A percentile compares a stretch with the other conserved stretches of the same genome.
Evolutionary conservation across 148 eudicot genomes (phyloP).

Genomic region (Rheum nobile): DNA sequence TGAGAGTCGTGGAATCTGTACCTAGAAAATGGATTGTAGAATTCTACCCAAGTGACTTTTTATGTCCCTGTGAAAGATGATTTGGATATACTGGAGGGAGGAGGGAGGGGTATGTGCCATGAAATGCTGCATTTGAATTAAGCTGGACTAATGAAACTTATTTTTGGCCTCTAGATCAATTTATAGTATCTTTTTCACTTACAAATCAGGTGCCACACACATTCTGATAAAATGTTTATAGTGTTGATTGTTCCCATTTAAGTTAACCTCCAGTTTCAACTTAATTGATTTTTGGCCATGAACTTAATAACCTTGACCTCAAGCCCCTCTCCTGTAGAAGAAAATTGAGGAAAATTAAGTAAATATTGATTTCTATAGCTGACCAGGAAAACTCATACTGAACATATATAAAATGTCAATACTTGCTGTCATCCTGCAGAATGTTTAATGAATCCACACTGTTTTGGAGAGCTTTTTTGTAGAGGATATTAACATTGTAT

Average conservation of each 20-base stretch:
- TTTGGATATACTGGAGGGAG: background rate
- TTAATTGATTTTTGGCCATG: background rate
- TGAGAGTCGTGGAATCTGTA: background rate
- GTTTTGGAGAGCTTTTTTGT: background rate
- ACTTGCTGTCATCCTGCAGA: background rate
- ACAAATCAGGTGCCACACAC: background rate
- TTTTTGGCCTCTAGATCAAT: background rate
- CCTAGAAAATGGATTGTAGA: background rate
- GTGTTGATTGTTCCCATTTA: background rate
- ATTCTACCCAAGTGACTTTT: background rate
- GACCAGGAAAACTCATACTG: background rate
- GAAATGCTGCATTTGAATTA: background rate
- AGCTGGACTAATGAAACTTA: background rate
- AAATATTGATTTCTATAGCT: background rate
- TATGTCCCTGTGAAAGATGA: background rate
- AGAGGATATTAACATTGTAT: background rate
- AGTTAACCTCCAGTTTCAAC: background rate
- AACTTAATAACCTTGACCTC: background rate
- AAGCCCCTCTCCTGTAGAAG: background rate
- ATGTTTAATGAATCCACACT: background rate
- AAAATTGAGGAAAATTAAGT: background rate
- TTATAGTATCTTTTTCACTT: background rate
- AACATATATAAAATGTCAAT: background rate
- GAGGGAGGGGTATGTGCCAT: background rate
- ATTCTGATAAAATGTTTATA: background rate